Evolutionary conservation across 2,329 filamentous ascomycete species (phyloP), one percentile per base, ranked within the genome.

Genomic region (Purpureocillium takamizusanense): DNA sequence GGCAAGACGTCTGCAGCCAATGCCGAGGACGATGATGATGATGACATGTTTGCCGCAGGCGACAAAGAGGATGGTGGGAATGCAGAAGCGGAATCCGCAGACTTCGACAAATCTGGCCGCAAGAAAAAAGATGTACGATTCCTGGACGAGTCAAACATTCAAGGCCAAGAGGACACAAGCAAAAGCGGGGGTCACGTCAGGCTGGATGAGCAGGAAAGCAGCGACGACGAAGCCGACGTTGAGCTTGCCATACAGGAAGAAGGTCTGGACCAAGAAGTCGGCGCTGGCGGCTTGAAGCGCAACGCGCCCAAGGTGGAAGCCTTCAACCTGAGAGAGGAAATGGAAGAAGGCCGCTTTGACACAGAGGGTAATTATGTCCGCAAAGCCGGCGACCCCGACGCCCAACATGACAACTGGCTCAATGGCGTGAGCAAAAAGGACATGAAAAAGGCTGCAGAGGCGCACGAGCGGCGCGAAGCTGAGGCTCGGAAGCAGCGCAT

Each of bases 291-390:
- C 2, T 83, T 94, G 51, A 97, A 95, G 66, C 85, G 81, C 51
- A 87, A 95, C 59, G 92, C 92, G 2, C 92, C 92, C 2, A 86
- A 92, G 57, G 74, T 98, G 6, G 92, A 97, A 59, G 90, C 90
- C 3, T 98, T 98, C 72, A 97, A 98, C 55, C 85, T 98, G 72
- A 80, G 78, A 42, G 68, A 76, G 11, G 92, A 98, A 60, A 81
- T 94, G 58, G 88, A 97, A 54, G 90, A 97, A 50, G 92, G 92
- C 1, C 75, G 80, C 10, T 98, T 95, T 52, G 92, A 98, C 56
- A 84, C 92, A 50, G 69, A 81, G 2, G 90, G 90, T 9, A 98
- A 97, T 59, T 98, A 81, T 57, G 78, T 98, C 33, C 79, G 92
- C 40, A 94, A 94, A 60, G 89, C 89, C 1, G 76, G 67, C 8